A percentile compares a stretch with the other conserved stretches of the same genome.
phyloP scores from a whole-genome alignment of 441 rosid genomes.

The Adansonia grandidieri region DNA sequence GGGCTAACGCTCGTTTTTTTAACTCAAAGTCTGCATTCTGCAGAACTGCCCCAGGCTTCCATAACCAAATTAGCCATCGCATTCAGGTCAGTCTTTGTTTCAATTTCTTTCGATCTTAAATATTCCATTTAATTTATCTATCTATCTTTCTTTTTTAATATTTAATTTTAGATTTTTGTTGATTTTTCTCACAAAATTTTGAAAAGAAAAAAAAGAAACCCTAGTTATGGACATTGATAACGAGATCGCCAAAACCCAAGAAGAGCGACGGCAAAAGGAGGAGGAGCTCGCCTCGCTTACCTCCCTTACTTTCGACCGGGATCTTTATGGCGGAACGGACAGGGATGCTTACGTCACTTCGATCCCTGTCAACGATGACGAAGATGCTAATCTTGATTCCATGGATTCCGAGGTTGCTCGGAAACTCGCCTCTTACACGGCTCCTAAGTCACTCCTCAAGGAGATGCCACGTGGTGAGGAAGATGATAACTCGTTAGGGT shows the following conservation, averaged over 20 bases:
- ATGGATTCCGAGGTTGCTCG: constrained; percentile 74
- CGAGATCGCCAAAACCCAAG: constrained; percentile 86
- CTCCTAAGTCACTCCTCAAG: constrained; percentile 78
- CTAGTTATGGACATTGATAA: constrained; percentile 57
- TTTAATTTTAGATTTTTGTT: background rate
- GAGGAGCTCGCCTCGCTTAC: constrained; percentile 76
- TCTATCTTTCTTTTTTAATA: background rate
- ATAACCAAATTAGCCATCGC: background rate
- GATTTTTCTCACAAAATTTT: background rate
- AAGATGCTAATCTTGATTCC: constrained; percentile 59
- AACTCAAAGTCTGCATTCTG: constrained; percentile 17
- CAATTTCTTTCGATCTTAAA: background rate
- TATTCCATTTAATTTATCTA: background rate
- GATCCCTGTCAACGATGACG: constrained; percentile 89
- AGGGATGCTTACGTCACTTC: constrained; percentile 66
- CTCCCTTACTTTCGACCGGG: constrained; percentile 71
- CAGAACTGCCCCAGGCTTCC: background rate
- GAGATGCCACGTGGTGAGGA: constrained; percentile 79
- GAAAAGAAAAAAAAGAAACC: background rate
- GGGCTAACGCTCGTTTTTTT: too few relatives aligned
- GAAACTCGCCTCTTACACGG: constrained; percentile 85
- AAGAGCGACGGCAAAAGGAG: constrained; percentile 73
- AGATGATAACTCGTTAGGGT: constrained; percentile 50
- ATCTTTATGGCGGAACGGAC: constrained; percentile 79
- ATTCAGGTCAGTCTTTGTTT: background rate